Base-by-base conservation (phyloP, 345 rosid species). In the Camelina neglecta region DNA sequence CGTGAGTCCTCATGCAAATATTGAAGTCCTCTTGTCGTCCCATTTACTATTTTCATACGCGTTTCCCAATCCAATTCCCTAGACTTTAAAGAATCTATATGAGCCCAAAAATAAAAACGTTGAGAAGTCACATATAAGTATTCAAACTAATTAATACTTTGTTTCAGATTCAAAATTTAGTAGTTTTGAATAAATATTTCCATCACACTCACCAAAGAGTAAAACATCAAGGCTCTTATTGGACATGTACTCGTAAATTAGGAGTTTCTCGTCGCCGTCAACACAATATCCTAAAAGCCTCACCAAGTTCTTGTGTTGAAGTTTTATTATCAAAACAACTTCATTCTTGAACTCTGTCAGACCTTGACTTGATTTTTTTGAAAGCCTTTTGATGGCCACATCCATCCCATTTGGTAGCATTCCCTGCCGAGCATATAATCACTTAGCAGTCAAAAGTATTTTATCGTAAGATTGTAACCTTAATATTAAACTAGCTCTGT, bases 1-100 rank as follows among this genome's bases (percentile, higher is more conserved):
- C 66, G 49, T 11, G 66, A 61, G 66, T 61, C 6, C 33, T 61
- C 66, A 41, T 61, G 66, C 20, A 41, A 11, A 61, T 61, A 61
- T 61, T 61, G 66, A 41, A 61, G 66, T 61, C 66, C 66, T 39
- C 33, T 61, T 21, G 66, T 61, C 0, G 50, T 61, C 9, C 66
- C 66, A 41, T 11, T 41, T 7, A 61, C 0, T 41, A 61, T 61
- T 6, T 41, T 6, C 50, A 39, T 41, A 61, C 66, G 66, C 1
- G 2, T 61, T 11, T 61, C 18, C 66, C 66, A 61, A 41, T 61
- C 50, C 66, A 61, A 12, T 12, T 61, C 50, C 50, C 1, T 61
- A 41, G 20, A 20, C 4, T 61, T 39, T 12, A 21, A 11, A 39
- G 66, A 61, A 33, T 39, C 49, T 61, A 7, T 51, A 21, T 20